Evolutionary conservation across 345 rosid genomes (phyloP), one percentile per base, ranked within the genome.

Genomic region (Anastatica hierochuntica): DNA sequence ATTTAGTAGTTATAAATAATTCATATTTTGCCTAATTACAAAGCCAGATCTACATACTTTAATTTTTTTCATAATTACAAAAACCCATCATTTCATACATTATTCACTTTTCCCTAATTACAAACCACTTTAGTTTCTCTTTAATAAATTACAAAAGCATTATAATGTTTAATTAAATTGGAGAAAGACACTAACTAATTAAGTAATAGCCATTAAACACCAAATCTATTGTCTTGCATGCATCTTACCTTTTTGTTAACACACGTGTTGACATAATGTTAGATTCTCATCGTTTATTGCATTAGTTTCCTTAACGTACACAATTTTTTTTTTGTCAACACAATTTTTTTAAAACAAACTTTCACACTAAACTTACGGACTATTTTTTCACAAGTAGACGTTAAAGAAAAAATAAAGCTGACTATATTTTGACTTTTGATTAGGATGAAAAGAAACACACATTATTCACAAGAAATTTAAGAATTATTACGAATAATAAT

Each of bases 211-310:
- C 13, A 58, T 45, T 34, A 4, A 61, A 33, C 23, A 33, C 27
- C 14, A 18, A 44, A 63, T 63, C 41, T 53, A 38, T 2, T 16
- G 48, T 26, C 45, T 36, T 62, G 46, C 67, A 62, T 62, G 66
- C 44, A 43, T 15, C 43, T 13, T 20, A 20, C 39, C 45, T 44
- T 35, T 30, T 54, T 38, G 48, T 19, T 45, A 24, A 14, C 35
- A 29, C 15, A 31, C 26, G 66, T 61, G 58, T n/a, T n/a, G n/a
- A 7, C 12, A 30, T 20, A 14, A 19, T n/a, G 23, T 23, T 31
- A 54, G 62, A 63, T 54, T 53, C 56, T 59, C 40, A 3, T 17
- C 29, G 29, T 4, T 59, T 48, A 27, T 10, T 46, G 19, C 3
- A 16, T 1, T 42, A 20, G 27, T 54, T 46, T 54, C 36, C 42